These are phyloP conservation scores for Colletotrichum zoysiae DNA, from an alignment of 2,329 filamentous ascomycete genomes.

Conservation along the genomic window DNA sequence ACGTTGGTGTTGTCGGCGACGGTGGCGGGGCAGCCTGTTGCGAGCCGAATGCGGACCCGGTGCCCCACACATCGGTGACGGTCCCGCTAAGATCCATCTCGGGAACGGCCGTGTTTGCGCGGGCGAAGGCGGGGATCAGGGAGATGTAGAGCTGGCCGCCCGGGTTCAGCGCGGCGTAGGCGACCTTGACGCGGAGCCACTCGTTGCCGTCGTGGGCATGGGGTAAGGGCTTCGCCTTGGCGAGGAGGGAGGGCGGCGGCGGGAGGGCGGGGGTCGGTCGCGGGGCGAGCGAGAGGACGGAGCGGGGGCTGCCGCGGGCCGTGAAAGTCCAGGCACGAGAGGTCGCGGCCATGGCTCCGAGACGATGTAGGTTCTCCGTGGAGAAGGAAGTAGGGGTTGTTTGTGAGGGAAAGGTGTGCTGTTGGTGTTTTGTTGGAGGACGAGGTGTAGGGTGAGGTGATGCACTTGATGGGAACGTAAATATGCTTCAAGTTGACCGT, in stretches of 20 bases:
- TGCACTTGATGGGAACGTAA: background rate
- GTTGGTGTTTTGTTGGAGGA: background rate
- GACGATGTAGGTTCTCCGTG: too few species aligned
- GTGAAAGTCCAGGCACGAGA: slow-evolving; percentile 49
- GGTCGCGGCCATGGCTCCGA: slow-evolving; percentile 25
- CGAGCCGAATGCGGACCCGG: slow-evolving; percentile 28
- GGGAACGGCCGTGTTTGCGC: slow-evolving; percentile 52
- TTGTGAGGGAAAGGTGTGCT: background rate
- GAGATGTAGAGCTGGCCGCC: slow-evolving; percentile 57
- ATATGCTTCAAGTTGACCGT: background rate
- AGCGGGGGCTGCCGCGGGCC: slow-evolving; percentile 46
- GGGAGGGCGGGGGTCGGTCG: slow-evolving; percentile 46
- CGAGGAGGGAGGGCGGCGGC: slow-evolving; percentile 46
- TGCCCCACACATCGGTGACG: slow-evolving; percentile 53
- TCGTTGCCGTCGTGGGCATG: slow-evolving; percentile 44
- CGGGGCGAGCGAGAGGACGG: slow-evolving; percentile 46
- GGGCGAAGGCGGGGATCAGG: slow-evolving; percentile 55
- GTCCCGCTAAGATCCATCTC: slow-evolving; percentile 60
- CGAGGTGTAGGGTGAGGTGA: background rate
- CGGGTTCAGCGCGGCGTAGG: slow-evolving; percentile 60
- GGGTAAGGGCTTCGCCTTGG: slow-evolving; percentile 45
- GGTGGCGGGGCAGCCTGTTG: too few species aligned
- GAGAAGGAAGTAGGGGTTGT: background rate
- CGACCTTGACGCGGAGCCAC: slow-evolving; percentile 56
- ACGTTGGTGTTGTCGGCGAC: background rate